phyloP scores from a whole-genome alignment of 2,329 filamentous ascomycete species.

The Fusarium sp. region DNA sequence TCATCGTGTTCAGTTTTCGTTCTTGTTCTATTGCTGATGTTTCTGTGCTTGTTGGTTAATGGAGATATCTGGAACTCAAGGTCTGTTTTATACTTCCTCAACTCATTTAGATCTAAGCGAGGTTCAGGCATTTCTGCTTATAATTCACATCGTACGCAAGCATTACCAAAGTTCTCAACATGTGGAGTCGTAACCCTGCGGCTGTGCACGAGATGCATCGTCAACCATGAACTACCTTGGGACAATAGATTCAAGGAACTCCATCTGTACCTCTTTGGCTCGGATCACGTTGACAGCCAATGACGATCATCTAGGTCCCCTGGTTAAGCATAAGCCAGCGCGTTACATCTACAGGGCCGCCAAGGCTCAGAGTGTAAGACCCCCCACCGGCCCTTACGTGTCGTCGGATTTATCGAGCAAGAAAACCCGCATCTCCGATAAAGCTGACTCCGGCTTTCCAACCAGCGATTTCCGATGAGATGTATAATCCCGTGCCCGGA shows the following conservation, averaged over 20 bases:
- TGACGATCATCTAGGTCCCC: neutral
- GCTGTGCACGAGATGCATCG: neutral
- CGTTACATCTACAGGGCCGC: neutral
- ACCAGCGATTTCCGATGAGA: neutral
- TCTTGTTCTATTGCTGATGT: neutral
- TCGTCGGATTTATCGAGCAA: slow-evolving; percentile 13
- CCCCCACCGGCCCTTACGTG: neutral
- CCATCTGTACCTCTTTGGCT: neutral
- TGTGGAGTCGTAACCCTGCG: neutral
- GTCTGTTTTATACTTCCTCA: neutral
- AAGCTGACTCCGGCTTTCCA: neutral
- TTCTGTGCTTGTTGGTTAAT: neutral
- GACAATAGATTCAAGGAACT: neutral
- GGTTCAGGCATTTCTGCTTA: neutral
- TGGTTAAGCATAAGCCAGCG: slow-evolving; percentile 6
- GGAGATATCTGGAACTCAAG: neutral
- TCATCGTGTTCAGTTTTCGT: neutral
- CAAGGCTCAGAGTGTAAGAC: neutral
- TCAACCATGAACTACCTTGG: neutral
- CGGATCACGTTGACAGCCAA: neutral
- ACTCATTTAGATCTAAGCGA: neutral
- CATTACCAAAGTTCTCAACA: neutral
- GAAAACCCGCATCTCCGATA: slow-evolving; percentile 14
- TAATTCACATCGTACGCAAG: neutral
- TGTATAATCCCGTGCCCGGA: neutral